Conservation (phyloP, 2,329 filamentous ascomycete genomes). For the Emergomyces africanus region DNA sequence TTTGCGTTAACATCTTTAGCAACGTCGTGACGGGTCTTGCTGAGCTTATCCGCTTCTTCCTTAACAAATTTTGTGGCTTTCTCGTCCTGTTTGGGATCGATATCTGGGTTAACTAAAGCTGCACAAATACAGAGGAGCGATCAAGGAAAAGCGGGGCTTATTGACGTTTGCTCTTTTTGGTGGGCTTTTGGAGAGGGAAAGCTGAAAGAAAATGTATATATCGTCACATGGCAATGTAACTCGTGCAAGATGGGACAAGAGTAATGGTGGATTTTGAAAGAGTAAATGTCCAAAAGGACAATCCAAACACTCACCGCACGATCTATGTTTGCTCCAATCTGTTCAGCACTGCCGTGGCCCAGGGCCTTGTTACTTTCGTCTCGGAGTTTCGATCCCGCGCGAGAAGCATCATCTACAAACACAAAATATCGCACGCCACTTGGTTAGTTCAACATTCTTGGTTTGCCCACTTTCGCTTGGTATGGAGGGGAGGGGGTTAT, state of each 20-base stretch:
- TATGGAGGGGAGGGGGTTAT: not conserved
- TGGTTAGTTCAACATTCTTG: slow-evolving; percentile 6
- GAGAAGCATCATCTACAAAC: slow-evolving; percentile 58
- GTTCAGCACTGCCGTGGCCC: slow-evolving; percentile 35
- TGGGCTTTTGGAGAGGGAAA: not conserved
- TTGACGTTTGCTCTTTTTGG: not conserved
- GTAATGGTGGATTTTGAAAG: not conserved
- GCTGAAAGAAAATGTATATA: not conserved
- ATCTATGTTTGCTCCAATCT: slow-evolving; percentile 56
- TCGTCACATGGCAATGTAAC: not conserved
- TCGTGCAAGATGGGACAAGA: not conserved
- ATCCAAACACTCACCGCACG: slow-evolving; percentile 44
- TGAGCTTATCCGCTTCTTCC: slow-evolving; percentile 43
- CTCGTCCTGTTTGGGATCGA: slow-evolving; percentile 30
- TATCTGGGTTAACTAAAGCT: not conserved
- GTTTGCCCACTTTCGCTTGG: not conserved
- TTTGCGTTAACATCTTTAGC: slow-evolving; percentile 37
- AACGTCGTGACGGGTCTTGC: slow-evolving; percentile 53
- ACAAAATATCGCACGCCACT: not conserved
- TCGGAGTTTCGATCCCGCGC: slow-evolving; percentile 53
- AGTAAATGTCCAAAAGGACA: not conserved
- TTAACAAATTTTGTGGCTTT: slow-evolving; percentile 48
- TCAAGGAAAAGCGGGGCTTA: not conserved
- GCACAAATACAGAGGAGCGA: not conserved
- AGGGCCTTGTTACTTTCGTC: slow-evolving; percentile 54